phyloP scores from a whole-genome alignment of 2,329 filamentous ascomycete genomes.

The Fusarium xyrophilum region DNA sequence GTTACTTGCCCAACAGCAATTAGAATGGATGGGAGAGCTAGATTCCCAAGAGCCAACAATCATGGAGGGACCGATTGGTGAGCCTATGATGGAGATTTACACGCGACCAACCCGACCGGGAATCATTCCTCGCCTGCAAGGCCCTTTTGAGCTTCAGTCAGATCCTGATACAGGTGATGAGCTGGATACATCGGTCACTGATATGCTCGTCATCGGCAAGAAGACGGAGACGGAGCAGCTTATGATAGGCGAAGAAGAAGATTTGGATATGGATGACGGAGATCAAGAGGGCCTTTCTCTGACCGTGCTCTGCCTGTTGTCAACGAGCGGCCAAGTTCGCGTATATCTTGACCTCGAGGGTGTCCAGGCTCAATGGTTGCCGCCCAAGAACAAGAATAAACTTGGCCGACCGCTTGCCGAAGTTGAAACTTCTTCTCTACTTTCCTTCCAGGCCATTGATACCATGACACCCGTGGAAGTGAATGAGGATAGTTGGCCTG shows the following conservation, averaged over 20 bases:
- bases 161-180: constrained; percentile 65
- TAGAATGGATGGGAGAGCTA: constrained; percentile 72
- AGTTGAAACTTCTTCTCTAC: constrained; percentile 55
- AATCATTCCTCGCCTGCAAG: constrained; percentile 65
- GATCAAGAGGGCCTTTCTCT: constrained; percentile 68
- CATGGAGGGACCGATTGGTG: constrained; percentile 57
- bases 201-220: constrained; percentile 68
- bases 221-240: constrained; percentile 66
- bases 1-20: constrained; percentile 67
- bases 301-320: constrained; percentile 65
- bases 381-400: constrained; percentile 61
- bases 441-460: constrained; percentile 69
- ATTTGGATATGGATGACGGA: constrained; percentile 62
- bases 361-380: constrained; percentile 71
- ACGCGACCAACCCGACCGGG: constrained; percentile 64
- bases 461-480: constrained; percentile 63
- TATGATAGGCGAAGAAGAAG: constrained; percentile 70
- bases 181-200: constrained; percentile 62
- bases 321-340: constrained; percentile 66
- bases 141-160: constrained; percentile 65
- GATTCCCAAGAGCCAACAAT: constrained; percentile 67
- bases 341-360: constrained; percentile 68
- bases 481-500: constrained; percentile 65
- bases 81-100: constrained; percentile 62
- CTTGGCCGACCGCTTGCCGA: constrained; percentile 49